Base-by-base conservation (phyloP, 1,284 basidiomycete genomes). In the Rhodotorula sp. region DNA sequence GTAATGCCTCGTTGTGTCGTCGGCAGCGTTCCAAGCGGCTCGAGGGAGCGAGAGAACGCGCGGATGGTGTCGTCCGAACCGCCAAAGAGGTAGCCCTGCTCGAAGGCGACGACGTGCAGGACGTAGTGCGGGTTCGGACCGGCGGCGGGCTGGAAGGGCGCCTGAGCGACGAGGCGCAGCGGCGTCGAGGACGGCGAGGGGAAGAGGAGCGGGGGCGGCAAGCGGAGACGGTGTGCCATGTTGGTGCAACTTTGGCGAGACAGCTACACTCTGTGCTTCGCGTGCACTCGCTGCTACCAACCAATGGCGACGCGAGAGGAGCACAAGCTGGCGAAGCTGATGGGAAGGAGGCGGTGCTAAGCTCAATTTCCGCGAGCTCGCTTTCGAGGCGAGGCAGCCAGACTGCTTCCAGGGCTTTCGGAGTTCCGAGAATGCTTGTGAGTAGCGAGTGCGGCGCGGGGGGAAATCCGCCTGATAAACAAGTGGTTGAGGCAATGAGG, bases 41-140 rank as follows among this genome's bases (percentile, higher is more conserved):
- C 54, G 16, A 78, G 61, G 9, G 67, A 65, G 13, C 66, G 55
- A 16, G 70, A 70, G 50, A 77, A 74, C 19, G 67, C 71, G 19
- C 72, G 62, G n/a, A 78, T 55, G n/a, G 70, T 71, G 66, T 74
- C 73, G 63, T 77, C 76, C 12, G 77, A 77, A 45, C 71, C 72
- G 21, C 61, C 72, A 25, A 74, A 74, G 25, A 76, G 67, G 71
- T 75, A 78, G 41, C 71, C 72, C 7, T 45, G 46, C 2, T 10
- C 45, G 62, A 62, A 61, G 5, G 73, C 60, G 16, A 73, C 68
- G 8, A 67, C 49, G 58, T 77, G 73, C 42, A 76, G 70, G 53
- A 77, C 77, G 61, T 77, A 77, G 17, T 70, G 73, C 34, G 71
- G 59, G 16, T 71, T 56, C 44, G 68, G 46, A 41, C 65, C 50